These are phyloP conservation scores for Scedosporium minutisporum DNA, from an alignment of 2,329 filamentous ascomycete genomes.

Conservation along the genomic window DNA sequence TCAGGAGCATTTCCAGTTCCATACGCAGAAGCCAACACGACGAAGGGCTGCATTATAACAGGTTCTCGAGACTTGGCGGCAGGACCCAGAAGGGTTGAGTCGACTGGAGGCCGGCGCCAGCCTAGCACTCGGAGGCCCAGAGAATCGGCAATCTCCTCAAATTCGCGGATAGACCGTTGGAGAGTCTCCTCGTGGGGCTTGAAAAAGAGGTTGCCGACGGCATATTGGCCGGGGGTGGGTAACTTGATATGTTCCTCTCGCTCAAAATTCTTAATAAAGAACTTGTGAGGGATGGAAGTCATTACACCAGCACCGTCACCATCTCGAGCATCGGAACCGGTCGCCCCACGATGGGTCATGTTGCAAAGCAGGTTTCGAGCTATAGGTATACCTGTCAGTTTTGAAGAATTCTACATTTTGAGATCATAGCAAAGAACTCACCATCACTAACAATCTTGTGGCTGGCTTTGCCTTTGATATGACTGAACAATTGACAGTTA, in stretches of 20 bases:
- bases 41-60: slow-evolving; percentile 88
- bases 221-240: slow-evolving; percentile 85
- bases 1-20: slow-evolving; percentile 71
- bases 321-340: slow-evolving; percentile 94
- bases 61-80: slow-evolving; percentile 91
- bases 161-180: slow-evolving; percentile 81
- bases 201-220: slow-evolving; percentile 96
- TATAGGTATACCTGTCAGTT: slow-evolving; percentile 28
- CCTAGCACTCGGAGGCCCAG: slow-evolving; percentile 84
- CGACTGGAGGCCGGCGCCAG: slow-evolving; percentile 91
- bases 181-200: slow-evolving; percentile 88
- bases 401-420: not conserved
- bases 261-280: slow-evolving; percentile 98
- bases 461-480: slow-evolving; percentile 94
- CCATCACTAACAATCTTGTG: slow-evolving; percentile 99
- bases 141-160: slow-evolving; percentile 86
- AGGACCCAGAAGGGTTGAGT: slow-evolving; percentile 86
- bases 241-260: slow-evolving; percentile 81
- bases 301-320: slow-evolving; percentile 98
- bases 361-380: slow-evolving; percentile 93
- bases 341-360: slow-evolving; percentile 98
- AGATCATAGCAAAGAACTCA: slow-evolving; percentile 35
- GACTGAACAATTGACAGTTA: slow-evolving; percentile 40
- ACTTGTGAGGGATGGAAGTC: slow-evolving; percentile 97
- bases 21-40: slow-evolving; percentile 79